Evolutionary conservation across 495 filamentous ascomycete genomes (phyloP), one percentile per base, ranked within the genome.

Genomic region (Trichoderma reesei): DNA sequence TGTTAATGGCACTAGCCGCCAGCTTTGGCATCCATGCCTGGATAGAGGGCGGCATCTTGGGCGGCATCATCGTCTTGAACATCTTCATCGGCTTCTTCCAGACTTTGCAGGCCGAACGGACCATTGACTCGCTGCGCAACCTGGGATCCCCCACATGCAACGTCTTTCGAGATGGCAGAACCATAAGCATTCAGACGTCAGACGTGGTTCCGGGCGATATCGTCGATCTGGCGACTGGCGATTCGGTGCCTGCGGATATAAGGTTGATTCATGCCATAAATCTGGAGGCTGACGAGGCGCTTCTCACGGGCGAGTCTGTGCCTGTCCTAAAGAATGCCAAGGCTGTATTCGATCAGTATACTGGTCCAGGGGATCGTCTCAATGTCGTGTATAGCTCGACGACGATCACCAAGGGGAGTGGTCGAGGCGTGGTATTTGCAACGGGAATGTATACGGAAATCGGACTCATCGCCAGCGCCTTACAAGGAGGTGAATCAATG

Each of bases 201-300:
- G 83, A 88, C 38, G 74, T 91, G 44, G 87, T 90, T 13, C 85
- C 88, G 9, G 89, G 89, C 41, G 89, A 91, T 66, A 80, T 90
- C 68, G 78, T 88, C 51, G 80, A 88, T 60, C 68, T 91, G 37
- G 88, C 88, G 78, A 87, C 87, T 61, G 88, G 88, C 33, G 88
- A 90, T 70, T 88, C 85, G 5, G 80, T 90, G 3, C 88, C 88
- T 20, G 88, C 88, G 11, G 88, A 90, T 71, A 61, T 85, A 18
- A 74, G 83, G 20, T 68, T 90, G 16, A 83, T 88, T 64, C 87
- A 90, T 63, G 82, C 83, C n/a, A 87, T 89, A 81, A 90, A 90
- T 68, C 78, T 86, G 41, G 82, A 86, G 46, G 85, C 82, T 63
- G 86, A 90, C 51, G 87, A 90, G 68, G 85, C 84, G 41, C 79